phyloP scores from a whole-genome alignment of 2,329 filamentous ascomycete genomes.

The Beauveria australis region DNA sequence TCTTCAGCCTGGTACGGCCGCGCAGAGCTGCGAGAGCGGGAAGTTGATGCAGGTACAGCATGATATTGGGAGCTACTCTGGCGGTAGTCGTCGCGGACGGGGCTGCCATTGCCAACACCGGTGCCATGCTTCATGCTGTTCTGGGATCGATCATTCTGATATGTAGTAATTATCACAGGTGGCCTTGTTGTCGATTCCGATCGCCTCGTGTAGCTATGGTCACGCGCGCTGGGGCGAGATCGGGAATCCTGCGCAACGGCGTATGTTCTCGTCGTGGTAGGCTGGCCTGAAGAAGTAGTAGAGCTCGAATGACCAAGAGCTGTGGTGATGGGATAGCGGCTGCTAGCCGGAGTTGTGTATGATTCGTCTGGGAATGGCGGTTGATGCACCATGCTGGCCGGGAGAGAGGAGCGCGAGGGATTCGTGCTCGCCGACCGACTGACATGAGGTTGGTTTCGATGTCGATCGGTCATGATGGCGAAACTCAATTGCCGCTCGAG shows the following conservation, averaged over 20 bases:
- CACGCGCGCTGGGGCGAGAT: constrained; percentile 37
- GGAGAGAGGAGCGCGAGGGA: constrained; percentile 46
- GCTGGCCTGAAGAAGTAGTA: constrained; percentile 25
- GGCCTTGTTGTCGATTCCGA: constrained; percentile 42
- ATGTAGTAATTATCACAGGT: constrained; percentile 50
- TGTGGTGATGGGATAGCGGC: constrained; percentile 23
- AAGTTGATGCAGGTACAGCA: constrained; percentile 22
- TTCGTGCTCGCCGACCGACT: constrained; percentile 37
- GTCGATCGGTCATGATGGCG: constrained; percentile 38
- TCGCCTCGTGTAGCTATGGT: constrained; percentile 40
- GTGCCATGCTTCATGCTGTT: constrained; percentile 31
- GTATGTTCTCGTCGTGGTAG: constrained; percentile 47
- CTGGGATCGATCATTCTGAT: constrained; percentile 35
- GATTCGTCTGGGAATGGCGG: constrained; percentile 45
- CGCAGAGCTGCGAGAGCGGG: constrained; percentile 39
- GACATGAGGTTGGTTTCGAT: constrained; percentile 31
- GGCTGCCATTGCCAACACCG: constrained; percentile 33
- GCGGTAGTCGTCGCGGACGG: constrained; percentile 43
- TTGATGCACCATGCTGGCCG: constrained; percentile 41
- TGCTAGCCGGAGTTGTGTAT: constrained; percentile 41
- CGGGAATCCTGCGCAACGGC: constrained; percentile 46
- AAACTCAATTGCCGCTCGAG: not conserved
- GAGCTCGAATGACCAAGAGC: constrained; percentile 27
- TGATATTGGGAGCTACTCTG: constrained; percentile 32
- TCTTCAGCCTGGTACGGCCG: constrained; percentile 45